Conservation (phyloP, 2,329 filamentous ascomycete species). For the Bipolaris oryzae region DNA sequence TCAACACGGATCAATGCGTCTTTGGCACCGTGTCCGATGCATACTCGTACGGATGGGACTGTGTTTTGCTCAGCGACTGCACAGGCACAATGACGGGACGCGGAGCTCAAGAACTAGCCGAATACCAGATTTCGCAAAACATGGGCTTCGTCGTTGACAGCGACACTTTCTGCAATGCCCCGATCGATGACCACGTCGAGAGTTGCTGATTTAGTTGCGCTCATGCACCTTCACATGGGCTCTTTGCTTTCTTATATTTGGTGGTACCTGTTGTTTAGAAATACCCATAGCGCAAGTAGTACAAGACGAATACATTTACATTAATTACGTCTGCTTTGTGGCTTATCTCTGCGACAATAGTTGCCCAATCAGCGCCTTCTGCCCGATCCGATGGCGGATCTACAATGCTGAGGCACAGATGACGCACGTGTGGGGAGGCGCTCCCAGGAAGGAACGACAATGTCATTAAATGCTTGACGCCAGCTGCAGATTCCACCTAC, state of each 20-base stretch:
- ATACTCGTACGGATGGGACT: constrained; percentile 52
- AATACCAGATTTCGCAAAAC: constrained; percentile 52
- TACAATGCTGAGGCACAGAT: constrained; percentile 33
- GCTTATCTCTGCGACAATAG: constrained; percentile 6
- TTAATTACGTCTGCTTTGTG: constrained; percentile 7
- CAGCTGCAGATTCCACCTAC: neutral
- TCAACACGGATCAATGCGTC: constrained; percentile 54
- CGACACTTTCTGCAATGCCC: constrained; percentile 37
- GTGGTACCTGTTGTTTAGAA: constrained; percentile 3
- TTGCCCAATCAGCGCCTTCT: constrained; percentile 18
- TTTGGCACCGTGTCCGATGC: constrained; percentile 52
- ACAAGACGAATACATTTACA: constrained; percentile 8
- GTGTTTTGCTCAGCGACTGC: constrained; percentile 50
- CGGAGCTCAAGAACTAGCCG: constrained; percentile 48
- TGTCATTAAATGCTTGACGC: neutral
- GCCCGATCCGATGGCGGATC: constrained; percentile 21
- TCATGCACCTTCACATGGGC: neutral
- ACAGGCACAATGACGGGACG: constrained; percentile 51
- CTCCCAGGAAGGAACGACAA: constrained; percentile 13
- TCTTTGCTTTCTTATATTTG: neutral
- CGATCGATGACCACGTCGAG: constrained; percentile 14
- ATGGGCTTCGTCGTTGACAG: constrained; percentile 53
- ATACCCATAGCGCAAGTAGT: constrained; percentile 12
- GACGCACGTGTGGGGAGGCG: constrained; percentile 28
- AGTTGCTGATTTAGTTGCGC: neutral